Conservation (phyloP, 2,329 filamentous ascomycete genomes). For the Penicillium sp. region DNA sequence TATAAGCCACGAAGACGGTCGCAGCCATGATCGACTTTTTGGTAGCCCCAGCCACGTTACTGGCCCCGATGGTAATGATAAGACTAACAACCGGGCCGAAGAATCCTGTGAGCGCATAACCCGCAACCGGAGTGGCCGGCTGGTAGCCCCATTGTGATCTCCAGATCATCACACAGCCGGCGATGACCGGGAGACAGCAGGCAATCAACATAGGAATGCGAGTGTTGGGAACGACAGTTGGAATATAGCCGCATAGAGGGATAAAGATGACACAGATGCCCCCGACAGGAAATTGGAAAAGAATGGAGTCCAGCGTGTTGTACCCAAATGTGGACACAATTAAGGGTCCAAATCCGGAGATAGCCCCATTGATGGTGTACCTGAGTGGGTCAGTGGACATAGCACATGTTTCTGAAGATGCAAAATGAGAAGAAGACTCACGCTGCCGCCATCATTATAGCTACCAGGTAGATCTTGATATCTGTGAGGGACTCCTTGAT, state of each 20-base stretch:
- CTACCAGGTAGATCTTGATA: conserved; percentile 62
- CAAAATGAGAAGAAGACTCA: conserved; percentile 28
- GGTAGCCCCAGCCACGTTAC: conserved; percentile 71
- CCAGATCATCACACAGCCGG: conserved; percentile 73
- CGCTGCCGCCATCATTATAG: conserved; percentile 66
- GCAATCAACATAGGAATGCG: conserved; percentile 63
- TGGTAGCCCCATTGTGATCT: conserved; percentile 62
- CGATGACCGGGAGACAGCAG: conserved; percentile 70
- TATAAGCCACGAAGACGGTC: conserved; percentile 72
- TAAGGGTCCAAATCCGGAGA: conserved; percentile 67
- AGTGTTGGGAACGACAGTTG: conserved; percentile 59
- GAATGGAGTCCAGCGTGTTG: conserved; percentile 61
- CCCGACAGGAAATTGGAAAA: conserved; percentile 73
- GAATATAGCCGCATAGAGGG: conserved; percentile 63
- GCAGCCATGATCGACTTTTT: conserved; percentile 76
- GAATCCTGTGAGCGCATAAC: conserved; percentile 70
- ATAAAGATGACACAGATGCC: conserved; percentile 66
- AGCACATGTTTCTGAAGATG: background rate
- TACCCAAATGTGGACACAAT: conserved; percentile 71
- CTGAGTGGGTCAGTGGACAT: conserved; percentile 20
- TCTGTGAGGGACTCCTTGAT: conserved; percentile 59
- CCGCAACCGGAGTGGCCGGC: conserved; percentile 64
- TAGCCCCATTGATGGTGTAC: conserved; percentile 69
- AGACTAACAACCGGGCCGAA: conserved; percentile 68
- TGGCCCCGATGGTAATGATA: conserved; percentile 58